phyloP scores from a whole-genome alignment of 2,329 filamentous ascomycete species.

The Aspergillus cejpii region DNA sequence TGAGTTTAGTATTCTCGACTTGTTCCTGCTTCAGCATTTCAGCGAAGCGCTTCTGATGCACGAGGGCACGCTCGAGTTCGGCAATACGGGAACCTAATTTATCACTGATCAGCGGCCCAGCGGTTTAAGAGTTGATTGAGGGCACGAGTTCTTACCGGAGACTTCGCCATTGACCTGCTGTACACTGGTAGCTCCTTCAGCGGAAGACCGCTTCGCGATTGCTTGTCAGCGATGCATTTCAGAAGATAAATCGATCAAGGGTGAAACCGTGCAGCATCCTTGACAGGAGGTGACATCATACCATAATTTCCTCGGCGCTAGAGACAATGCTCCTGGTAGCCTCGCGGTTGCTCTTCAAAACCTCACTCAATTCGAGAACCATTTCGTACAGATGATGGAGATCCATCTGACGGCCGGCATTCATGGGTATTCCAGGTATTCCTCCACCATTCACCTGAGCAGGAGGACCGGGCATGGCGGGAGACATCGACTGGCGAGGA shows the following conservation, averaged over 20 bases:
- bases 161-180: slow-evolving; percentile 43
- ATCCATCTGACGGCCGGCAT: slow-evolving; percentile 48
- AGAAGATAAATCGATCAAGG: neutral
- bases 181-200: slow-evolving; percentile 36
- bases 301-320: slow-evolving; percentile 46
- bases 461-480: slow-evolving; percentile 27
- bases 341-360: slow-evolving; percentile 46
- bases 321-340: slow-evolving; percentile 45
- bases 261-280: too few species aligned
- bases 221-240: slow-evolving; percentile 9
- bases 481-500: slow-evolving; percentile 31
- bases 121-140: neutral
- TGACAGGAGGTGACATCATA: too few species aligned
- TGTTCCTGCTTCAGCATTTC: slow-evolving; percentile 44
- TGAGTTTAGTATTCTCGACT: slow-evolving; percentile 43
- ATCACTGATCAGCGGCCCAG: neutral
- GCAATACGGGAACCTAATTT: slow-evolving; percentile 41
- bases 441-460: slow-evolving; percentile 33
- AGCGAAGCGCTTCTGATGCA: slow-evolving; percentile 40
- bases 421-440: slow-evolving; percentile 40
- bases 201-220: slow-evolving; percentile 38
- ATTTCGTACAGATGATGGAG: slow-evolving; percentile 47
- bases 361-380: slow-evolving; percentile 45
- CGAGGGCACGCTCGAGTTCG: slow-evolving; percentile 44
- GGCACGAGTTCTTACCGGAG: slow-evolving; percentile 26